A percentile compares a stretch with the other conserved stretches of the same genome.
Conservation (phyloP, 1,139 yeast genomes). For the Pichia sp. region DNA sequence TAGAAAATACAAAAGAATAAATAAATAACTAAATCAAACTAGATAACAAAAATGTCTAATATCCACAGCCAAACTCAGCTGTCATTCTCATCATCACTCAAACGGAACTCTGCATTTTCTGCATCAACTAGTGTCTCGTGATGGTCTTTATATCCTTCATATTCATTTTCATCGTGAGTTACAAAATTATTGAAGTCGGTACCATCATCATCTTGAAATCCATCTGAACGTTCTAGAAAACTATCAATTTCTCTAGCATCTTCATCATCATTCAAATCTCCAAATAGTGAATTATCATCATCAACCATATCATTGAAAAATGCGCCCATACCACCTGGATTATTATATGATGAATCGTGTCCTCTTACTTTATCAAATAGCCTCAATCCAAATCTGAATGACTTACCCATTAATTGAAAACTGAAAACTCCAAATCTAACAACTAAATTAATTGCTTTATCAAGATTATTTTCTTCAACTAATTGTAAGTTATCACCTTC, state of each 20-base stretch:
- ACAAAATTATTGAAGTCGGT: constrained; percentile 16
- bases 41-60: background rate
- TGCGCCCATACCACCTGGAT: constrained; percentile 32
- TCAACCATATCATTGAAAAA: constrained; percentile 40
- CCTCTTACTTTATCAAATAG: constrained; percentile 30
- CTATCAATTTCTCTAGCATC: constrained; percentile 36
- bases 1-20: background rate
- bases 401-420: constrained; percentile 40
- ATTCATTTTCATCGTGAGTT: constrained; percentile 8
- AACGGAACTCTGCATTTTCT: constrained; percentile 7
- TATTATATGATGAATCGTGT: constrained; percentile 24
- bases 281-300: constrained; percentile 32
- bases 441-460: constrained; percentile 53
- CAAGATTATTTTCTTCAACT: constrained; percentile 61
- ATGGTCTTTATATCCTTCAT: constrained; percentile 10
- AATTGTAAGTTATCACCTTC: constrained; percentile 57
- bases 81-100: constrained; percentile 12
- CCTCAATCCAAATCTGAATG: constrained; percentile 38
- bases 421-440: constrained; percentile 49
- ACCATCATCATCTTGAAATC: constrained; percentile 13
- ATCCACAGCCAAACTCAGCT: background rate
- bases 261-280: constrained; percentile 43
- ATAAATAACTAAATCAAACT: background rate
- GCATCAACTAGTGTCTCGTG: constrained; percentile 5
- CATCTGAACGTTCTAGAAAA: constrained; percentile 24